phyloP scores from a whole-genome alignment of 495 filamentous ascomycete species.

The Penicillium robsamsonii region DNA sequence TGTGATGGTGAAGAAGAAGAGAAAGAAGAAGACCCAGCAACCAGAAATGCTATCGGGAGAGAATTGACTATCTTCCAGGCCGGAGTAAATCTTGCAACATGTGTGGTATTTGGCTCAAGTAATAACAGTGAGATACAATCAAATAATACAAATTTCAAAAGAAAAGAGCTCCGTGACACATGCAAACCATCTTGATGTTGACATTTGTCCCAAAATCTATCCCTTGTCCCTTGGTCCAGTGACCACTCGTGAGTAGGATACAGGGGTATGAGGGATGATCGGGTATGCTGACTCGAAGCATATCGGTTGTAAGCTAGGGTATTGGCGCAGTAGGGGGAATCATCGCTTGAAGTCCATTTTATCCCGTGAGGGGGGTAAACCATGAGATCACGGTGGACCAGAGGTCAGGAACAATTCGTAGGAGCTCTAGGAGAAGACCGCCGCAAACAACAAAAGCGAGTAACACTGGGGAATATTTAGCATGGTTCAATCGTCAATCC shows the following conservation, averaged over 20 bases:
- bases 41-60: not conserved
- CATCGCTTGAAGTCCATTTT: not conserved
- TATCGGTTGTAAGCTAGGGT: constrained; percentile 3
- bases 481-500: not conserved
- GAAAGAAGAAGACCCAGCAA: constrained; percentile 19
- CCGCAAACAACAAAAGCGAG: constrained; percentile 26
- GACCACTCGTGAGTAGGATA: not conserved
- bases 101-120: constrained; percentile 1
- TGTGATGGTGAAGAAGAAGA: constrained; percentile 12
- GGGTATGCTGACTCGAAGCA: not conserved
- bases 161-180: not conserved
- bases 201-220: not conserved
- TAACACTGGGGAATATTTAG: constrained; percentile 15
- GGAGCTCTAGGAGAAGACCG: constrained; percentile 26
- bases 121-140: constrained; percentile 5
- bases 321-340: not conserved
- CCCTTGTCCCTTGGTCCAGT: not conserved
- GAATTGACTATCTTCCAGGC: not conserved
- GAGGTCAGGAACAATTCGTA: constrained; percentile 66
- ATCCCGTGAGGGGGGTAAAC: constrained; percentile 25
- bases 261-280: not conserved
- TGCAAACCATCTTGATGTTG: not conserved
- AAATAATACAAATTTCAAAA: constrained; percentile 8
- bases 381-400: constrained; percentile 38
- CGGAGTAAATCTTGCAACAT: not conserved